Percentiles rank a stretch among this genome's conserved stretches.
Evolutionary conservation across 2,329 filamentous ascomycete genomes (phyloP).

Genomic region (Exophiala bonariae): DNA sequence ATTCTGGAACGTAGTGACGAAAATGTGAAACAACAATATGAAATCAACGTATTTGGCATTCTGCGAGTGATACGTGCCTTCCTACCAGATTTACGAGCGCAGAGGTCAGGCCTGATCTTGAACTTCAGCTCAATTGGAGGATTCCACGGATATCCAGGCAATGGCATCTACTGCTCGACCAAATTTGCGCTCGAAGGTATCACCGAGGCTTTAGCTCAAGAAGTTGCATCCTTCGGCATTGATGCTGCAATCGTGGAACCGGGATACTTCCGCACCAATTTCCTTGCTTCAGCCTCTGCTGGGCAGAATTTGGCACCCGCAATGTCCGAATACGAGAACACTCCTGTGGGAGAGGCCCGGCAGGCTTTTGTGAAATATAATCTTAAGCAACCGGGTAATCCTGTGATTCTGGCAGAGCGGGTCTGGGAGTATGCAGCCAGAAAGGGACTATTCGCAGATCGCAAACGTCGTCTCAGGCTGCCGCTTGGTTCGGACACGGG

Average conservation of each 20-base stretch:
- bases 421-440: background rate
- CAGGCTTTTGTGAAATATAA: background rate
- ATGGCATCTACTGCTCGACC: slow-evolving; percentile 35
- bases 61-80: slow-evolving; percentile 36
- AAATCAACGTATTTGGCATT: slow-evolving; percentile 32
- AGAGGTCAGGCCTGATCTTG: slow-evolving; percentile 33
- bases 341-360: background rate
- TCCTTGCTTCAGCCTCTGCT: slow-evolving; percentile 38
- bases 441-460: background rate
- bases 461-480: background rate
- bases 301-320: background rate
- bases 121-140: slow-evolving; percentile 36
- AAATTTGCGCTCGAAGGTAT: slow-evolving; percentile 33
- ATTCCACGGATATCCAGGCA: slow-evolving; percentile 29
- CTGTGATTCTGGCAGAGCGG: background rate
- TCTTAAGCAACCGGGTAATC: background rate
- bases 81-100: slow-evolving; percentile 34
- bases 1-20: slow-evolving; percentile 4
- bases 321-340: background rate
- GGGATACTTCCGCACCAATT: slow-evolving; percentile 54
- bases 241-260: slow-evolving; percentile 35
- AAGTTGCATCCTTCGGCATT: slow-evolving; percentile 33
- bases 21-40: slow-evolving; percentile 34
- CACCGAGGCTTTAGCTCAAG: slow-evolving; percentile 28
- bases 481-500: slow-evolving; percentile 1